These are phyloP conservation scores for Leccinum uliginosum DNA, from an alignment of 768 basidiomycete species.

Conservation along the genomic window DNA sequence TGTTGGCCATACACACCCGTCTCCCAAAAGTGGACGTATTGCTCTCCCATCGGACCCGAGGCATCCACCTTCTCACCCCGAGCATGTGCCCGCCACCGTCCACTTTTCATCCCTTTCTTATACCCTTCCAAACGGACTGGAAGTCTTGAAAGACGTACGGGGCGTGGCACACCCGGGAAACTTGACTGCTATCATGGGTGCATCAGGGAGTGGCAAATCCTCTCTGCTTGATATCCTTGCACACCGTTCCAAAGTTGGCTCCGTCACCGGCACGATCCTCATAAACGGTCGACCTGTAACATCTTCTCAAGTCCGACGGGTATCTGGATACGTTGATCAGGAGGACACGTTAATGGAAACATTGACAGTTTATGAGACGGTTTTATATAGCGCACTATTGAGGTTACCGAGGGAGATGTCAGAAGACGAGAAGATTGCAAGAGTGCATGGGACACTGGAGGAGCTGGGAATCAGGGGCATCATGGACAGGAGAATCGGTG, in stretches of 20 bases:
- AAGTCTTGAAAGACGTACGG: constrained; percentile 75
- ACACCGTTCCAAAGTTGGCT: constrained; percentile 79
- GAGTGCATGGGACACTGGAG: constrained; percentile 93
- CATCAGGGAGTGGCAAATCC: constrained; percentile 94
- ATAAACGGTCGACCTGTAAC: constrained; percentile 82
- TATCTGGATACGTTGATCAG: constrained; percentile 96
- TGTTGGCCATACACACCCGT: constrained; percentile 62
- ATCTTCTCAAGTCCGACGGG: constrained; percentile 72
- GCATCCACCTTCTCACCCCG: constrained; percentile 53
- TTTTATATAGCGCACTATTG: constrained; percentile 88
- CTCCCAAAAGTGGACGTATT: constrained; percentile 57
- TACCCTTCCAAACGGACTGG: constrained; percentile 51
- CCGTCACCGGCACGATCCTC: constrained; percentile 65
- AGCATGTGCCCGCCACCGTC: constrained; percentile 92
- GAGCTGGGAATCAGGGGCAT: constrained; percentile 93
- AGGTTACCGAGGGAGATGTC: constrained; percentile 94
- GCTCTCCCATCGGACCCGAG: constrained; percentile 80
- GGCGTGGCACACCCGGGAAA: constrained; percentile 87
- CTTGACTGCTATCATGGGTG: constrained; percentile 94
- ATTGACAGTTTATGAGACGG: constrained; percentile 96
- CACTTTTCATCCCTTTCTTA: constrained; percentile 88
- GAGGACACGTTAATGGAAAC: constrained; percentile 98
- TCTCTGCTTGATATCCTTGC: constrained; percentile 96
- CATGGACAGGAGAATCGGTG: constrained; percentile 86
- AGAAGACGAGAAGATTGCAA: constrained; percentile 87